phyloP scores from a whole-genome alignment of 768 basidiomycete genomes.

The Ramaria rubella region DNA sequence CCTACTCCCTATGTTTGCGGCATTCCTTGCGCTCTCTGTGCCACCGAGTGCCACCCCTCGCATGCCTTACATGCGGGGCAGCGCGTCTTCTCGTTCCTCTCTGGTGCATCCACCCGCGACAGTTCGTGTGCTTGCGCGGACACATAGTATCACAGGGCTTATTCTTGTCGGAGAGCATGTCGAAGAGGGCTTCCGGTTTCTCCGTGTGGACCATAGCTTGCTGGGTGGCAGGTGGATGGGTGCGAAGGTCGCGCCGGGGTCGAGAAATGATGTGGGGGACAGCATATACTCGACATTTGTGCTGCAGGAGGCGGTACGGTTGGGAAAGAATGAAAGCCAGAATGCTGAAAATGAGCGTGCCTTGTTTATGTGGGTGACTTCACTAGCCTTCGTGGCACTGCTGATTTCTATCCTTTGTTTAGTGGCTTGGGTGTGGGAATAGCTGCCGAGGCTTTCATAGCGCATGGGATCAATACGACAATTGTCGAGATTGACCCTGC shows the following conservation, averaged over 20 bases:
- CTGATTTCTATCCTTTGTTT: constrained; percentile 10
- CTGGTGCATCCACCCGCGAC: constrained; percentile 45
- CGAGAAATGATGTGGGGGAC: constrained; percentile 46
- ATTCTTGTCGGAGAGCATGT: constrained; percentile 71
- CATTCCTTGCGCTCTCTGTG: neutral
- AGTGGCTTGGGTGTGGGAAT: constrained; percentile 89
- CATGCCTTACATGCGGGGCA: constrained; percentile 50
- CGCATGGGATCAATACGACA: constrained; percentile 64
- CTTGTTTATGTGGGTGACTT: constrained; percentile 57
- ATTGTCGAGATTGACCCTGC: constrained; percentile 92
- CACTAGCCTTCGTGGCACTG: constrained; percentile 14
- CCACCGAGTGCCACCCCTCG: constrained; percentile 17
- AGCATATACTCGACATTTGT: constrained; percentile 82
- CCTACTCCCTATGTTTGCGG: constrained; percentile 4
- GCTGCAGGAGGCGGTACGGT: constrained; percentile 76
- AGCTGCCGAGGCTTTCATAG: constrained; percentile 66
- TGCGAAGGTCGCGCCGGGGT: constrained; percentile 37
- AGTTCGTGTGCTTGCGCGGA: constrained; percentile 61
- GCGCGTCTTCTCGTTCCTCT: constrained; percentile 41
- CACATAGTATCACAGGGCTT: constrained; percentile 68
- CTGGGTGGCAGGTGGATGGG: constrained; percentile 77
- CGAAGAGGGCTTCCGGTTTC: constrained; percentile 32
- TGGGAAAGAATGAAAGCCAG: constrained; percentile 49
- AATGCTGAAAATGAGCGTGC: constrained; percentile 42
- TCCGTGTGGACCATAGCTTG: constrained; percentile 50